Evolutionary conservation across 2,329 filamentous ascomycete genomes (phyloP).

Genomic region (Dactylellina drechsleri): DNA sequence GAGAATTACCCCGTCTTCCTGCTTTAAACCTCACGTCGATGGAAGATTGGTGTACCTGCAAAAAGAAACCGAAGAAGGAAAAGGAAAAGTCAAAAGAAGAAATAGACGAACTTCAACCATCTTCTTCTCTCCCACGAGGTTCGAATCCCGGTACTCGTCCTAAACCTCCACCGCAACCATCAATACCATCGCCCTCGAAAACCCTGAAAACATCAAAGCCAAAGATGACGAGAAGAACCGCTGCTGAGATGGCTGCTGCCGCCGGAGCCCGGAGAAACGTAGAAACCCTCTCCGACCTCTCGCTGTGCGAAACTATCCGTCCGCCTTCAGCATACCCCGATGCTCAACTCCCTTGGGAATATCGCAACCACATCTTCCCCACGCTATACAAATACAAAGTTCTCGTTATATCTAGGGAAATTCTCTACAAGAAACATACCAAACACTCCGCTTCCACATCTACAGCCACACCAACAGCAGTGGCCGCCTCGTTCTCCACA

Average conservation of each 20-base stretch:
- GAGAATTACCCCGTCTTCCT: background rate
- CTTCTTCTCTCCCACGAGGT: background rate
- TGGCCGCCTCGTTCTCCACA: too few species aligned
- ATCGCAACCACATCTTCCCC: slow-evolving; percentile 10
- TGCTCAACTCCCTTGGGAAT: slow-evolving; percentile 1
- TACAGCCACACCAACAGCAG: too few species aligned
- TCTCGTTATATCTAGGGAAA: background rate
- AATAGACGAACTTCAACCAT: background rate
- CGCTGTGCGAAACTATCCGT: background rate
- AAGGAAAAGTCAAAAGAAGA: background rate
- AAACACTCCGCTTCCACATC: background rate
- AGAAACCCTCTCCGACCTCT: background rate
- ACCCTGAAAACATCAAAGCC: background rate
- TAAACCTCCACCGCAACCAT: background rate
- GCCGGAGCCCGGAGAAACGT: background rate
- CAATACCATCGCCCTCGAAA: background rate
- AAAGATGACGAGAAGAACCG: too few species aligned
- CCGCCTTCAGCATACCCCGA: slow-evolving; percentile 21
- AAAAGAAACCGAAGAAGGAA: slow-evolving; percentile 12
- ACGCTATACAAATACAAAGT: slow-evolving; percentile 7
- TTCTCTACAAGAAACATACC: background rate
- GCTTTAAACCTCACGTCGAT: background rate
- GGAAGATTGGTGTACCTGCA: slow-evolving; percentile 18
- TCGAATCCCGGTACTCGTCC: background rate
- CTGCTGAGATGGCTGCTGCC: too few species aligned